A percentile compares a stretch with the other conserved stretches of the same genome.
Evolutionary conservation across 2,329 filamentous ascomycete species (phyloP).

Genomic region (Eurotiales sp.): DNA sequence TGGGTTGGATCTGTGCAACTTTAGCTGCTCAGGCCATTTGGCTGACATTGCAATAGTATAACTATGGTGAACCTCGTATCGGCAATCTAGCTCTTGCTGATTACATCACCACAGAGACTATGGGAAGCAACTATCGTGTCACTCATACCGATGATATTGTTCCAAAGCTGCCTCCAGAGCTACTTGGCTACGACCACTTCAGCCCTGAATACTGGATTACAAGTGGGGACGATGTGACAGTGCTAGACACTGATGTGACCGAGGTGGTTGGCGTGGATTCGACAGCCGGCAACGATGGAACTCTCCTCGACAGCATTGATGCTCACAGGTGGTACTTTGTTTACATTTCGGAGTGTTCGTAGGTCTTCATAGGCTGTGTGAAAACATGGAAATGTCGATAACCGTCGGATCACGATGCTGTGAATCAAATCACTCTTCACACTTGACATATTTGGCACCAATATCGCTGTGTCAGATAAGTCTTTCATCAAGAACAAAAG

Average conservation of each 20-base stretch:
- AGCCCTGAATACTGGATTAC: slow-evolving; percentile 43
- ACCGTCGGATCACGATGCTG: too few relatives aligned
- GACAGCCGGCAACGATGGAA: slow-evolving; percentile 31
- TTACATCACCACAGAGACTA: slow-evolving; percentile 34
- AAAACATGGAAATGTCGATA: too few relatives aligned
- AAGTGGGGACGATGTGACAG: slow-evolving; percentile 24
- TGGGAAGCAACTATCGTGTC: slow-evolving; percentile 31
- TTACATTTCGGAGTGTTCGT: slow-evolving; percentile 12
- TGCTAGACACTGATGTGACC: slow-evolving; percentile 30
- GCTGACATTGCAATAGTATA: slow-evolving; percentile 29
- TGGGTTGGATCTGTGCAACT: slow-evolving; percentile 20
- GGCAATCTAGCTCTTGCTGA: slow-evolving; percentile 36
- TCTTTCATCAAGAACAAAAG: too few relatives aligned
- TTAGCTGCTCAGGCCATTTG: not conserved
- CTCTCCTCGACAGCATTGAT: slow-evolving; percentile 16
- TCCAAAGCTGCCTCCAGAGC: slow-evolving; percentile 34
- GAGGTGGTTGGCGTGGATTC: slow-evolving; percentile 32
- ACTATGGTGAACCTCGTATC: slow-evolving; percentile 41
- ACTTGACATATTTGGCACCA: too few relatives aligned
- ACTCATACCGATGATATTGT: slow-evolving; percentile 39
- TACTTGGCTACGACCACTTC: slow-evolving; percentile 30
- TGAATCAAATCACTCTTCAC: too few relatives aligned
- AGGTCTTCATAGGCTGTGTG: not conserved
- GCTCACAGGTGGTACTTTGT: slow-evolving; percentile 34
- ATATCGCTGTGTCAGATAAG: too few relatives aligned